These are phyloP conservation scores for Alternaria sp. DNA, from an alignment of 2,329 filamentous ascomycete species.

Conservation along the genomic window DNA sequence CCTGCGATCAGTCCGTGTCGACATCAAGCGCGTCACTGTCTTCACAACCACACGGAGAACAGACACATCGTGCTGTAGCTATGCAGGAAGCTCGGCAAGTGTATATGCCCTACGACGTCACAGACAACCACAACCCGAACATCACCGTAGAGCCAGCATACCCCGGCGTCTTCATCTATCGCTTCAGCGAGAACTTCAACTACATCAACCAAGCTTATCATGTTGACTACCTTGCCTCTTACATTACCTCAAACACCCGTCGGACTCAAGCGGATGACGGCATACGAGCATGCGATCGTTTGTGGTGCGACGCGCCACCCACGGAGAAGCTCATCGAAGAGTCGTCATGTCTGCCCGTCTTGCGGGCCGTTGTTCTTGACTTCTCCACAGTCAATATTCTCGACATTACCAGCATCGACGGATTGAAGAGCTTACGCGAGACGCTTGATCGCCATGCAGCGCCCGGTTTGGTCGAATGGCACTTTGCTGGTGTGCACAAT, in stretches of 20 bases:
- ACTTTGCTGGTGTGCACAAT: constrained; percentile 60
- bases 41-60: constrained; percentile 43
- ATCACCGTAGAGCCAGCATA: constrained; percentile 65
- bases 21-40: constrained; percentile 47
- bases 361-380: constrained; percentile 64
- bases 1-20: constrained; percentile 41
- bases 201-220: constrained; percentile 90
- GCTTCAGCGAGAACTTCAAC: constrained; percentile 90
- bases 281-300: constrained; percentile 49
- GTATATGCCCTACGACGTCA: constrained; percentile 49
- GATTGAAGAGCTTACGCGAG: constrained; percentile 61
- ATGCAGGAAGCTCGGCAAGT: constrained; percentile 16
- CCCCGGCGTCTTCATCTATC: constrained; percentile 92
- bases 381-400: constrained; percentile 63
- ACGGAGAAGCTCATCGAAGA: constrained; percentile 23
- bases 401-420: constrained; percentile 63
- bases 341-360: constrained; percentile 48
- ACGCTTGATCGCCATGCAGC: constrained; percentile 60
- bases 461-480: constrained; percentile 48
- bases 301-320: constrained; percentile 62
- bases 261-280: constrained; percentile 28
- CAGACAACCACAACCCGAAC: constrained; percentile 65
- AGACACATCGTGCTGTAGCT: neutral
- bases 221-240: constrained; percentile 74
- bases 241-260: constrained; percentile 63